Base-by-base conservation (phyloP, 305 asterid species). In the Ilex paraguariensis region DNA sequence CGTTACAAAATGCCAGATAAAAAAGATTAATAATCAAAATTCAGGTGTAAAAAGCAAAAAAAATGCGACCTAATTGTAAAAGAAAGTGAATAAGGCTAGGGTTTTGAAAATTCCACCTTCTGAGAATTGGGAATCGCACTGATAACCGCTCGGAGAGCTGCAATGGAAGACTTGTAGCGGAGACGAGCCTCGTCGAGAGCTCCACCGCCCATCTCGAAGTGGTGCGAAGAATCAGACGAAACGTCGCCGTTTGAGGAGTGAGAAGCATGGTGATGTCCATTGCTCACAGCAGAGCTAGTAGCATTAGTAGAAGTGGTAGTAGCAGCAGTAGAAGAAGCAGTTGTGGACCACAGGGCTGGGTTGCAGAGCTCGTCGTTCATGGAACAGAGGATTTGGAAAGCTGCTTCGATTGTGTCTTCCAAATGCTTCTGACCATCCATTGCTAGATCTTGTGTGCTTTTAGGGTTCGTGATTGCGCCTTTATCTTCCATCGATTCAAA, bases 341-440 rank as follows among this genome's bases (percentile, higher is more conserved):
- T 13, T 65, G 71, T 83, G 57, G 94, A 82, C 95, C 98, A 88
- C 2, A 91, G 86, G 21, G 62, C 59, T 53, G 98, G 95, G 79
- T 86, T 84, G 67, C 96, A 88, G 55, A 91, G 95, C 81, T 91
- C 98, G 64, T 91, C 95, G 77, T 88, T 88, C 96, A 91, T 85
- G 73, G 95, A 82, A 64, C 86, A 83, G 31, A 87, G 88, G 71
- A 87, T 87, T 56, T 81, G 75, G 75, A 81, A 84, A 30, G 93
- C 91, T 28, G 93, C 79, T 59, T 82, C 90, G 54, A 87, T 81
- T 15, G 95, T 83, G 59, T 81, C 87, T 61, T 85, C 93, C 62
- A 87, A 85, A 59, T 87, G 86, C 64, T 66, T 85, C 50, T 83
- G 88, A 57, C 90, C 95, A n/a, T 85, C 88, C 56, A 81, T 58